These are phyloP conservation scores for Xenoacremonium recifei DNA, from an alignment of 2,329 filamentous ascomycete species.

Conservation along the genomic window DNA sequence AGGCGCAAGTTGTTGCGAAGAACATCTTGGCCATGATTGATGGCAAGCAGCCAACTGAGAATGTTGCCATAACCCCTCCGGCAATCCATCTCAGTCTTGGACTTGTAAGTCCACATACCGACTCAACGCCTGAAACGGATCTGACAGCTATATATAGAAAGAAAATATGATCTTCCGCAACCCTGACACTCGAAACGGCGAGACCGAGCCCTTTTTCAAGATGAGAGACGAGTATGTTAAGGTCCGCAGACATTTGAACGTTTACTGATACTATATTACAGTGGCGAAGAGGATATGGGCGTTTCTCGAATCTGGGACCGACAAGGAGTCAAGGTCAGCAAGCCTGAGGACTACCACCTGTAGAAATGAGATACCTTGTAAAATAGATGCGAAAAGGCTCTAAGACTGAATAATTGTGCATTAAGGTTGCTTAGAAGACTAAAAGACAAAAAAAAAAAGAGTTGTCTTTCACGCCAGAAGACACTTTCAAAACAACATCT, in stretches of 20 bases:
- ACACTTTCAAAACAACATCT: too few relatives aligned
- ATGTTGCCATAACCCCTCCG: conserved; percentile 14
- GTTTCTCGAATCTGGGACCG: conserved; percentile 22
- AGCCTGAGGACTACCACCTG: conserved; percentile 22
- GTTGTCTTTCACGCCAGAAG: too few relatives aligned
- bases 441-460: too few relatives aligned
- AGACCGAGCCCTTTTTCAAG: conserved; percentile 16
- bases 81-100: conserved; percentile 22
- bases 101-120: conserved; percentile 20
- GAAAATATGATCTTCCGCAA: conserved; percentile 27
- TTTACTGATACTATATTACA: neutral
- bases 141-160: conserved; percentile 15
- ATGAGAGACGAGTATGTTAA: conserved; percentile 24
- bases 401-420: too few relatives aligned
- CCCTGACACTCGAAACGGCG: conserved; percentile 13
- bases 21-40: conserved; percentile 22
- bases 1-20: conserved; percentile 19
- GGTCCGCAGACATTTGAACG: fast-evolving
- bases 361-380: too few relatives aligned
- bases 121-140: too few relatives aligned
- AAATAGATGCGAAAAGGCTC: neutral
- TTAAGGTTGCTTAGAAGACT: too few relatives aligned
- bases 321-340: conserved; percentile 16
- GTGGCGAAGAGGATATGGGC: conserved; percentile 20
- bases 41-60: conserved; percentile 9